Base-by-base conservation (phyloP, 2,329 filamentous ascomycete species). In the Beauveria sp. region DNA sequence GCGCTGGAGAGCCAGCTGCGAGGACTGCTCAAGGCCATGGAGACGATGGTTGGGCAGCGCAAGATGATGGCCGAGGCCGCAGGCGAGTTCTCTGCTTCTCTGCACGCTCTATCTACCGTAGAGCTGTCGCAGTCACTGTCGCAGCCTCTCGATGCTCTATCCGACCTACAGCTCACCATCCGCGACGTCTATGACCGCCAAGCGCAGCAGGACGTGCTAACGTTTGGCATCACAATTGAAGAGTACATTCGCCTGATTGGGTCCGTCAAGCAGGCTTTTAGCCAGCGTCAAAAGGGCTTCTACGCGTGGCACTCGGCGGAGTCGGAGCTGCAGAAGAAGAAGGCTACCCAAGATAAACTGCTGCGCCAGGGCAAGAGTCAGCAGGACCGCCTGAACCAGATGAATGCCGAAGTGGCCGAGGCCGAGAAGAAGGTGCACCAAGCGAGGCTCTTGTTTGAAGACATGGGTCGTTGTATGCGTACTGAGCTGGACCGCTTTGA, bases 181-280 rank as follows among this genome's bases (percentile, higher is more conserved):
- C 87, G 89, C 62, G 94, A 99, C 69, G 85, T 99, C 1, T 97
- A 99, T 72, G 92, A 97, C 68, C 89, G 94, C 24, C 94, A 99
- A 75, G 94, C 94, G 12, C 92, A 97, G 76, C 94, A 99, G 73
- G 94, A 99, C 71, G 88, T 97, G 37, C 81, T 99, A 56, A 99
- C 94, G 0, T 86, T 99, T 65, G 94, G 94, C 43, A 97, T 97
- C 70, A 96, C 96, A 48, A 92, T 99, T 64, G 94, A 99, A 66
- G 94, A 99, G 76, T 99, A 99, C 75, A 96, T 99, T 67, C 91
- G 94, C 5, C 77, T 99, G 48, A 97, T 99, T 67, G 91, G 92
- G 37, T 96, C 90, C 60, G 90, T 97, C 63, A 99, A 99, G 80
- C 90, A 89, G 64, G 91, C 94, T 0, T 99, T 99, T 70, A 78